Base-by-base conservation (phyloP, 805 yeast genomes). In the Ogataea methylovora region DNA sequence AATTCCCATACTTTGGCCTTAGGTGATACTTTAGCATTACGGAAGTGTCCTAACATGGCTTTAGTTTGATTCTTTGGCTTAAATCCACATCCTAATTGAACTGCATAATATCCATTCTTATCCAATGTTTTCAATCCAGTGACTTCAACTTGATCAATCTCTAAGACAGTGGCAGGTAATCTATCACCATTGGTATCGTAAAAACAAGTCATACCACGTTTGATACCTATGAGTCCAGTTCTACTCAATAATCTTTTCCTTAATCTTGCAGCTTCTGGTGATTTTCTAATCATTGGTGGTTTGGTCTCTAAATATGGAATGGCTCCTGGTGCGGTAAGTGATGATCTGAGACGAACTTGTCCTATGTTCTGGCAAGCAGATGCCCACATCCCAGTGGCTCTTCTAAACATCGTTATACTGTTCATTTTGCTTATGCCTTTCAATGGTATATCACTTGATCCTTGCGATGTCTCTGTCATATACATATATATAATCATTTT, bases 161-260 rank as follows among this genome's bases (percentile, higher is more conserved):
- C 94, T 27, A 92, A 64, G 8, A 92, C 83, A 4, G 98, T 92
- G 32, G 94, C 92, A 2, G 94, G 88, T 35, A 69, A 58, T 42
- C 77, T 77, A 34, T 65, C 67, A 19, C 96, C 97, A 24, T 61
- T 60, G 20, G 71, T 70, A 41, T 79, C 79, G 51, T 72, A 90
- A 72, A 76, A 84, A 12, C 92, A 76, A 33, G 87, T 77, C 96
- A 90, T 90, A 13, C 97, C 97, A 38, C 81, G 67, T 55, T 92
- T 92, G 43, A 76, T 64, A 1, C 94, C 94, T 20, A 90, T 61
- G 15, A 85, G 63, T 10, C 98, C 98, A 7, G 95, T 79, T 59
- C 98, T 76, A 29, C 60, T 56, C 20, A 86, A 76, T 24, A 90
- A 65, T 56, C 78, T 71, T 54, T 79, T 82, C 57, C 97, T 73